Percentiles rank a stretch among this genome's conserved stretches.
These are phyloP conservation scores for Bipolaris sorokiniana DNA, from an alignment of 2,329 filamentous ascomycete species.

Conservation along the genomic window DNA sequence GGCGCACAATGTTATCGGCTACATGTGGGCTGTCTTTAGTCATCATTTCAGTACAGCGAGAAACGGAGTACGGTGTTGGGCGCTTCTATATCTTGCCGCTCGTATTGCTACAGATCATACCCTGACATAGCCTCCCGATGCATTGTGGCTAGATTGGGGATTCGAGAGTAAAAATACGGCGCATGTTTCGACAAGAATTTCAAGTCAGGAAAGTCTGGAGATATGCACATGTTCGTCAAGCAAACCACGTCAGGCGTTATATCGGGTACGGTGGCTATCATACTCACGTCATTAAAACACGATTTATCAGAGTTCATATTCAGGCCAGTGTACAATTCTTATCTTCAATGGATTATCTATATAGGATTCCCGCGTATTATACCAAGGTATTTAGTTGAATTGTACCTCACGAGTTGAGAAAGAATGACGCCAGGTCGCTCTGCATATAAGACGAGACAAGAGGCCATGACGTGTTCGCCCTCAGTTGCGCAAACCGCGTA, in stretches of 20 bases:
- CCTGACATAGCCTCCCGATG: not conserved
- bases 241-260: not conserved
- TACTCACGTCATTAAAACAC: not conserved
- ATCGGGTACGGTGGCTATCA: not conserved
- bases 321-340: not conserved
- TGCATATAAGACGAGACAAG: not conserved
- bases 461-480: not conserved
- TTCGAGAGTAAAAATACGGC: not conserved
- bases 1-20: not conserved
- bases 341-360: not conserved
- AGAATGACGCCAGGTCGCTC: not conserved
- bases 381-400: not conserved
- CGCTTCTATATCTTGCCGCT: not conserved
- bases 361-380: not conserved
- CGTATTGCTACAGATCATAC: not conserved
- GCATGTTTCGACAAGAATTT: not conserved
- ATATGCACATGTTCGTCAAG: not conserved
- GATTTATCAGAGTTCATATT: not conserved
- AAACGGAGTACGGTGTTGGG: conserved; percentile 3
- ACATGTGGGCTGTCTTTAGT: not conserved
- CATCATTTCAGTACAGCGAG: conserved; percentile 3
- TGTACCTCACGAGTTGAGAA: not conserved
- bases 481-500: not conserved
- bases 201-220: not conserved
- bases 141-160: not conserved